Percentiles rank a stretch among this genome's conserved stretches.
phyloP scores from a whole-genome alignment of 2,329 filamentous ascomycete species.

The Falciphora oryzae region DNA sequence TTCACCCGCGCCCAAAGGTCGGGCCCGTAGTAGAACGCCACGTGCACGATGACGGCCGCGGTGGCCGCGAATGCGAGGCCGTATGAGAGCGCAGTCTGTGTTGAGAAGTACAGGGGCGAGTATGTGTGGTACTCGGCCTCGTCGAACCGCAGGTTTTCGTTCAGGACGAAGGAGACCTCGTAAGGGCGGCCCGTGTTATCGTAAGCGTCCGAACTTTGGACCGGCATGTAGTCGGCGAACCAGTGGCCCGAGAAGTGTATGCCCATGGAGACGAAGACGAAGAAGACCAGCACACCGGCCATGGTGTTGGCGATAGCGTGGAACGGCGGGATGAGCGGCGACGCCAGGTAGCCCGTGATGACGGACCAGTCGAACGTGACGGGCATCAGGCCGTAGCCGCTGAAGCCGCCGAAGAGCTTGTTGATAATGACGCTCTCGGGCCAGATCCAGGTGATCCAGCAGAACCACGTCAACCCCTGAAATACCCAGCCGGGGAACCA shows the following conservation, averaged over 20 bases:
- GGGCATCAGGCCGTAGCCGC: constrained; percentile 31
- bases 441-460: constrained; percentile 40
- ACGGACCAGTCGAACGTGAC: constrained; percentile 34
- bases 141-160: constrained; percentile 50
- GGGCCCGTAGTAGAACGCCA: constrained; percentile 47
- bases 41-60: constrained; percentile 53
- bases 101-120: constrained; percentile 59
- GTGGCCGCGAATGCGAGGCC: constrained; percentile 61
- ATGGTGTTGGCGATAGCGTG: constrained; percentile 53
- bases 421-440: constrained; percentile 40
- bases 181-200: constrained; percentile 59
- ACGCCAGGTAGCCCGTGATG: constrained; percentile 42
- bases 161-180: constrained; percentile 55
- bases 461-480: constrained; percentile 39
- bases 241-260: constrained; percentile 52
- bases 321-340: constrained; percentile 45
- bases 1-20: constrained; percentile 51
- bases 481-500: constrained; percentile 52
- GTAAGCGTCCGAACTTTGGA: constrained; percentile 54
- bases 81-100: constrained; percentile 55
- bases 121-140: constrained; percentile 55
- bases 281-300: constrained; percentile 48
- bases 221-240: constrained; percentile 55
- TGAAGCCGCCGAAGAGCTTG: constrained; percentile 39
- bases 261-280: constrained; percentile 50